These are phyloP conservation scores for Saitozyma podzolica DNA, from an alignment of 768 basidiomycete species.

Conservation along the genomic window DNA sequence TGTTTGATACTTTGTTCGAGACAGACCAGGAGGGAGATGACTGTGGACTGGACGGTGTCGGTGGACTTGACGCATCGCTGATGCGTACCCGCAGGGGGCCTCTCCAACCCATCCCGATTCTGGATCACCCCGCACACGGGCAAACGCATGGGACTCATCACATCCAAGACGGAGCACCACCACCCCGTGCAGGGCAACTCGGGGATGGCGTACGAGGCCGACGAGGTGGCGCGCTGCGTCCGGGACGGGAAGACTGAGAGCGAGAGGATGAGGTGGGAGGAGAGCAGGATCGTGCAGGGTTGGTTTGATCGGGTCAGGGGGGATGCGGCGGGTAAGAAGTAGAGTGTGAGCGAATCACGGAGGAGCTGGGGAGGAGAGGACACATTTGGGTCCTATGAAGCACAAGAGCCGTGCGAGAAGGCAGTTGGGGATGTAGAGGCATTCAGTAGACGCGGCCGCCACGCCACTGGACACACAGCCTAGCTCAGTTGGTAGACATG, in stretches of 20 bases:
- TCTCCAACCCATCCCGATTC: slow-evolving; percentile 32
- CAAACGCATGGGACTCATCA: slow-evolving; percentile 54
- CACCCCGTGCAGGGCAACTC: slow-evolving; percentile 54
- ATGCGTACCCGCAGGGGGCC: slow-evolving; percentile 21
- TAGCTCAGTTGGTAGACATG: too few relatives aligned
- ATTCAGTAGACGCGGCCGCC: too few relatives aligned
- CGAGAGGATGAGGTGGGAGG: slow-evolving; percentile 71
- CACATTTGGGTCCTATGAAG: too few relatives aligned
- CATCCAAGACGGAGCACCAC: slow-evolving; percentile 63
- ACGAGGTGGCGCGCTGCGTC: slow-evolving; percentile 79
- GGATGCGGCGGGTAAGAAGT: slow-evolving; percentile 63
- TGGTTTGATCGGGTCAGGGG: slow-evolving; percentile 77
- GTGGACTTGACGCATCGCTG: background rate
- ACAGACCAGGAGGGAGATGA: too few relatives aligned
- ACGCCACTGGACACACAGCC: too few relatives aligned
- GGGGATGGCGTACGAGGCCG: slow-evolving; percentile 84
- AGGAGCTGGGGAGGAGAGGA: too few relatives aligned
- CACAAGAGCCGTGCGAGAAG: too few relatives aligned
- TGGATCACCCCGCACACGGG: slow-evolving; percentile 31
- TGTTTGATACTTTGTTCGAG: background rate
- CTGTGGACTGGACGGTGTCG: background rate
- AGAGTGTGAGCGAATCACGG: background rate
- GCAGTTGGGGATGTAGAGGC: too few relatives aligned
- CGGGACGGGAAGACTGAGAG: slow-evolving; percentile 73
- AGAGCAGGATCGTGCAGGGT: slow-evolving; percentile 76